Base-by-base conservation (phyloP, 768 basidiomycete species). In the Leccinellum rugosiceps region DNA sequence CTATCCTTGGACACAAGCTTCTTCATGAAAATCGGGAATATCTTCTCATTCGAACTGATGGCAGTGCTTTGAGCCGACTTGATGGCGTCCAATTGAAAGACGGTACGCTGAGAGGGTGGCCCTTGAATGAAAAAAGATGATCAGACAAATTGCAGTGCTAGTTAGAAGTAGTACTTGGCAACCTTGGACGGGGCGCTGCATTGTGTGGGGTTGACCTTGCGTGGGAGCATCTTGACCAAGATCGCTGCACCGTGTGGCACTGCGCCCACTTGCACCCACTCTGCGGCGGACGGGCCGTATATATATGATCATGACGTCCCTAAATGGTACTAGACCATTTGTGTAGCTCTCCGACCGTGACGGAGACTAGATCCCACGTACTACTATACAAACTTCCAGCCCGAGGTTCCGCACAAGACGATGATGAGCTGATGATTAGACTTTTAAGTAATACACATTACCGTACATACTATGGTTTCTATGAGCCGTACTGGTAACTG, bases 11-110 rank as follows among this genome's bases (percentile, higher is more conserved):
- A 66, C 3, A 65, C 59, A 30, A 79, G 68, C 55, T 68, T 77
- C 38, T 57, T 65, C 21, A 70, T 68, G 53, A 75, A 75, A 6
- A 70, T 14, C 0, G 67, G 66, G 50, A 80, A 78, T 41, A 76
- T 69, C 55, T 67, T 77, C 58, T 78, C 73, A 17, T 74, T 72
- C 5, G 65, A 54, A 31, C 10, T 58, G 9, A 72, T 55, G 34
- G 68, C 72, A 2, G 44, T 47, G 14, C 41, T 57, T 3, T 64
- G 65, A 11, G 61, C 60, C 31, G 57, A 34, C 43, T 59, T 67
- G 55, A 62, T 62, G 32, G 60, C 58, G 23, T 57, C 62, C 6
- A 41, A 1, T 30, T 57, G 50, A 23, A 41, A 3, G n/a, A 7
- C 49, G 10, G 45, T 3, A 23, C 21, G 19, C 30, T 43, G 48